phyloP scores from a whole-genome alignment of 257 asterid species.

The Gardenia jasminoides region DNA sequence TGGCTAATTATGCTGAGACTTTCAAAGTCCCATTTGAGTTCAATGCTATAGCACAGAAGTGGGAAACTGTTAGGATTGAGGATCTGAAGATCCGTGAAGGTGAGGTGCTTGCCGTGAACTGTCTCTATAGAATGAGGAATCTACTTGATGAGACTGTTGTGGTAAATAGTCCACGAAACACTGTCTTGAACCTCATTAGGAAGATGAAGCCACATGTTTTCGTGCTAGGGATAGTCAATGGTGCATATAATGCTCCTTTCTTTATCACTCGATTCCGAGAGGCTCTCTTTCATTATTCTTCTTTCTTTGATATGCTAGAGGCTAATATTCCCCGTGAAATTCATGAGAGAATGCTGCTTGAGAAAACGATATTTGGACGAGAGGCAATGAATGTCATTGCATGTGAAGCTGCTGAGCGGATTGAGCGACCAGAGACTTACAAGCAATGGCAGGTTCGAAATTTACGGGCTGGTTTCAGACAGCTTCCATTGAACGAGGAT shows the following conservation, averaged over 20 bases:
- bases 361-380: constrained; percentile 33
- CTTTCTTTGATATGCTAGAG: constrained; percentile 46
- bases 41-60: constrained; percentile 43
- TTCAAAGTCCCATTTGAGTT: constrained; percentile 43
- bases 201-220: constrained; percentile 37
- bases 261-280: constrained; percentile 45
- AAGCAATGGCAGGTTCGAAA: constrained; percentile 46
- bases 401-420: constrained; percentile 46
- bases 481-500: constrained; percentile 41
- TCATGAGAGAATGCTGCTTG: constrained; percentile 40
- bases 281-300: constrained; percentile 44
- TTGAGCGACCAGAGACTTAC: constrained; percentile 52
- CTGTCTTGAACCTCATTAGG: constrained; percentile 34
- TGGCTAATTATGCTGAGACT: constrained; percentile 38
- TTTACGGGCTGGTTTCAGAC: constrained; percentile 36
- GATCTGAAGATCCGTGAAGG: constrained; percentile 39
- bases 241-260: constrained; percentile 47
- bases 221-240: constrained; percentile 38
- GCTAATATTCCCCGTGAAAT: constrained; percentile 39
- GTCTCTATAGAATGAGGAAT: constrained; percentile 32
- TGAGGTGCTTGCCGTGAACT: constrained; percentile 43
- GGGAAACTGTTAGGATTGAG: constrained; percentile 41
- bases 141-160: constrained; percentile 45
- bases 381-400: constrained; percentile 53
- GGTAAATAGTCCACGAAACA: constrained; percentile 39